These are phyloP conservation scores for Stenocarpella maydis DNA, from an alignment of 2,329 filamentous ascomycete genomes.

Conservation along the genomic window DNA sequence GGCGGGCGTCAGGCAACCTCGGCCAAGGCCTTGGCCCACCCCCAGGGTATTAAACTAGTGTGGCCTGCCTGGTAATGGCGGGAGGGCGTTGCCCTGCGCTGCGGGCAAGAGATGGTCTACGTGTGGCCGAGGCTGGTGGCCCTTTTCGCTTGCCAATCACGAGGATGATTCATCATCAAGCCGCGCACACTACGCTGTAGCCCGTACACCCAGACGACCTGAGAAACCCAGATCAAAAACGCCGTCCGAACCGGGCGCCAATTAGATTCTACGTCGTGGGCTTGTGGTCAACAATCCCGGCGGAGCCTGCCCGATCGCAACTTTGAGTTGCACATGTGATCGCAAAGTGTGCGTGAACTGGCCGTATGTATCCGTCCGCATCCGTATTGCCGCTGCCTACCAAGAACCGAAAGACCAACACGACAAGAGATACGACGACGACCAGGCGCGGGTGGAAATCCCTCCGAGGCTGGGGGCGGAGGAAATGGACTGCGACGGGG, in stretches of 20 bases:
- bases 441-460: constrained; percentile 11
- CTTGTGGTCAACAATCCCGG: constrained; percentile 17
- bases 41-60: background rate
- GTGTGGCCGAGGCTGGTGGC: no score
- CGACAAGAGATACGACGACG: background rate
- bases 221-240: background rate
- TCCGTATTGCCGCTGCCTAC: background rate
- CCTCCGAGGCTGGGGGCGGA: background rate
- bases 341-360: background rate
- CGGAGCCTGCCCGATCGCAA: constrained; percentile 22
- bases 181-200: background rate
- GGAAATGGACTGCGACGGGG: background rate
- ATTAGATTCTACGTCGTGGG: background rate
- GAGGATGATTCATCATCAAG: constrained; percentile 24
- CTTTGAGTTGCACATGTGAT: background rate
- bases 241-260: background rate
- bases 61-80: background rate
- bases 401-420: background rate
- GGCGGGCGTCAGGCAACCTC: constrained; percentile 22
- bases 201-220: background rate
- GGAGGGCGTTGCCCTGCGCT: background rate
- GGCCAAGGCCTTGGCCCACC: constrained; percentile 3
- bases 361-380: no score
- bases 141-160: constrained; percentile 8
- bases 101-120: background rate